Evolutionary conservation across 441 rosid species (phyloP).

Genomic region (Bocquillonia castaneifolia): DNA sequence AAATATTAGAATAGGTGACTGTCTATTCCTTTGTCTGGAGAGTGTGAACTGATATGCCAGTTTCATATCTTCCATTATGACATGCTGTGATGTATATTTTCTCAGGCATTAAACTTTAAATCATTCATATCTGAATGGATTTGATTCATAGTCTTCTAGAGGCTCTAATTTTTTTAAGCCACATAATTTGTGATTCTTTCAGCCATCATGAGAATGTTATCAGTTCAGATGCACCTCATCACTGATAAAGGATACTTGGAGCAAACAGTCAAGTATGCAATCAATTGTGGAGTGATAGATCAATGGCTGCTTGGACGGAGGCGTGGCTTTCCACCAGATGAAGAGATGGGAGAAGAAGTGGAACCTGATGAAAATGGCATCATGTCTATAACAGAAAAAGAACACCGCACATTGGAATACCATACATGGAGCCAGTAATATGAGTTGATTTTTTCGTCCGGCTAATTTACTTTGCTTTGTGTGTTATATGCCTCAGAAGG

Average conservation of each 20-base stretch:
- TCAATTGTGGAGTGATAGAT: constrained; percentile 74
- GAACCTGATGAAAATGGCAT: constrained; percentile 60
- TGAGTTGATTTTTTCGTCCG: constrained; percentile 30
- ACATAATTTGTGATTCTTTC: constrained; percentile 25
- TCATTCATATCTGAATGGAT: background rate
- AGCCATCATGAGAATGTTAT: constrained; percentile 82
- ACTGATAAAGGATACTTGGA: constrained; percentile 64
- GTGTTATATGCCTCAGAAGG: constrained; percentile 4
- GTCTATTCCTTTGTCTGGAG: background rate
- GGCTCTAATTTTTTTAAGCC: constrained; percentile 3
- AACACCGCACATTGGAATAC: constrained; percentile 56
- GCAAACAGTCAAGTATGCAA: constrained; percentile 58
- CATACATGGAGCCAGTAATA: constrained; percentile 34
- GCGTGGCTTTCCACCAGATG: constrained; percentile 69
- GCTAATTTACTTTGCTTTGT: constrained; percentile 6
- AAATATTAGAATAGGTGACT: background rate
- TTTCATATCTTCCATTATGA: background rate
- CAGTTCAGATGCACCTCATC: constrained; percentile 61
- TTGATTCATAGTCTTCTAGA: background rate
- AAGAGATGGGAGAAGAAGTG: constrained; percentile 51
- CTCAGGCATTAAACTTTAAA: background rate
- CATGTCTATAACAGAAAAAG: constrained; percentile 55
- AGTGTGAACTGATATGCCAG: background rate
- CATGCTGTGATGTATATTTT: background rate
- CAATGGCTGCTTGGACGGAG: constrained; percentile 65